These are phyloP conservation scores for Skeletonema potamos DNA, from an alignment of 108 stramenopile genomes.

Conservation along the genomic window DNA sequence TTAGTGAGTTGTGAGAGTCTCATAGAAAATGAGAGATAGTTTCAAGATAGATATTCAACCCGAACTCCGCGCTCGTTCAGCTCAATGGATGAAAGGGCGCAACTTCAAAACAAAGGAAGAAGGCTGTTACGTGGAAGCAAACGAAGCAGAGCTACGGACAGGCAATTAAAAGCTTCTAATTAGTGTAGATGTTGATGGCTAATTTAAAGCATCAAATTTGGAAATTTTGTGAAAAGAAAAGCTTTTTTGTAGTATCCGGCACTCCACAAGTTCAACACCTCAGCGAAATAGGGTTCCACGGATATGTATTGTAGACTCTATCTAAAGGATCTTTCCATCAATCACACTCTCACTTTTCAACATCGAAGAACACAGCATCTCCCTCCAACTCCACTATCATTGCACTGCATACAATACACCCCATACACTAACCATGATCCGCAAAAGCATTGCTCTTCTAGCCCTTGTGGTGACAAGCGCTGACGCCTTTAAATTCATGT, in stretches of 20 bases:
- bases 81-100: too few species aligned
- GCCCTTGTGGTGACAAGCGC: conserved; percentile 33
- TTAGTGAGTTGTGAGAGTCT: too few species aligned
- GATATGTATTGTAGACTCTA: too few species aligned
- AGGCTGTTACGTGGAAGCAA: neutral
- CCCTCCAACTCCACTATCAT: neutral
- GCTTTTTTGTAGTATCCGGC: neutral
- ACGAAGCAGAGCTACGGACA: neutral
- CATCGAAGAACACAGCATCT: neutral
- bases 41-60: too few species aligned
- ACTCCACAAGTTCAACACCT: neutral
- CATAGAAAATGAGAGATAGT: too few species aligned
- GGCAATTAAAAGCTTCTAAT: neutral
- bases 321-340: neutral
- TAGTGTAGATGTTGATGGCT: neutral
- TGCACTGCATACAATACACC: neutral
- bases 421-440: conserved; percentile 16
- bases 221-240: neutral
- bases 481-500: conserved; percentile 75
- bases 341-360: neutral
- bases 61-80: too few species aligned
- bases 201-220: neutral
- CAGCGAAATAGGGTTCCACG: neutral
- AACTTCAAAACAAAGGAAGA: too few species aligned
- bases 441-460: conserved; percentile 30